These are phyloP conservation scores for Colletotrichum sp. DNA, from an alignment of 2,329 filamentous ascomycete species.

Conservation along the genomic window DNA sequence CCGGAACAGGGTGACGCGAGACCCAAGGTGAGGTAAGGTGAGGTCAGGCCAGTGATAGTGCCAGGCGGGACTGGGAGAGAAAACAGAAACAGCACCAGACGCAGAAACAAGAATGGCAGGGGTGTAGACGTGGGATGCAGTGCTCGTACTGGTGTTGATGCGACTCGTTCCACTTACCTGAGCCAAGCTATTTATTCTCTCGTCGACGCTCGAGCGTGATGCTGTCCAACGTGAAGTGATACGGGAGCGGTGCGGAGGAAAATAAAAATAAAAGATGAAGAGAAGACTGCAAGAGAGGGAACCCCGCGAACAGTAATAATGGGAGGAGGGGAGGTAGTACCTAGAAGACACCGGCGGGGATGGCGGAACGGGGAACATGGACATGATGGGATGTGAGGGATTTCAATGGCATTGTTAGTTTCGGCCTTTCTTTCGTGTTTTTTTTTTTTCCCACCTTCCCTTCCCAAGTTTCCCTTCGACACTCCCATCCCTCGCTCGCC, in stretches of 20 bases:
- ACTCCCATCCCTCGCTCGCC: neutral
- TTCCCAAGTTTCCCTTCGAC: neutral
- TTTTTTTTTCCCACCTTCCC: neutral
- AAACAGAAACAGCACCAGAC: constrained; percentile 4
- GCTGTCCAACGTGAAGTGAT: neutral
- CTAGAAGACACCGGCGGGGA: neutral
- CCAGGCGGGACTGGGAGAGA: neutral
- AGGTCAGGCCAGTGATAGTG: neutral
- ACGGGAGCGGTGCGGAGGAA: neutral
- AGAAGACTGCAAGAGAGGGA: neutral
- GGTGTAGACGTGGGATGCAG: neutral
- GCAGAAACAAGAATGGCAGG: constrained; percentile 2
- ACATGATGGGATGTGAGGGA: neutral
- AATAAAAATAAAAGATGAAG: neutral
- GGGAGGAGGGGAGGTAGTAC: neutral
- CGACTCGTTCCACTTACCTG: neutral
- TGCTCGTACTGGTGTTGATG: neutral
- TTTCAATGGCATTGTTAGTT: constrained; percentile 3
- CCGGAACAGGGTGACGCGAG: neutral
- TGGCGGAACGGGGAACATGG: neutral
- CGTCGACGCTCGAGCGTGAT: neutral
- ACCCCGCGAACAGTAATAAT: neutral
- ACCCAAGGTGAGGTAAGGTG: neutral
- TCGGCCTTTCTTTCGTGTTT: neutral
- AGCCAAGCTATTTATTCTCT: constrained; percentile 5